Conservation (phyloP, 345 rosid genomes). For the Arabis alpina region DNA sequence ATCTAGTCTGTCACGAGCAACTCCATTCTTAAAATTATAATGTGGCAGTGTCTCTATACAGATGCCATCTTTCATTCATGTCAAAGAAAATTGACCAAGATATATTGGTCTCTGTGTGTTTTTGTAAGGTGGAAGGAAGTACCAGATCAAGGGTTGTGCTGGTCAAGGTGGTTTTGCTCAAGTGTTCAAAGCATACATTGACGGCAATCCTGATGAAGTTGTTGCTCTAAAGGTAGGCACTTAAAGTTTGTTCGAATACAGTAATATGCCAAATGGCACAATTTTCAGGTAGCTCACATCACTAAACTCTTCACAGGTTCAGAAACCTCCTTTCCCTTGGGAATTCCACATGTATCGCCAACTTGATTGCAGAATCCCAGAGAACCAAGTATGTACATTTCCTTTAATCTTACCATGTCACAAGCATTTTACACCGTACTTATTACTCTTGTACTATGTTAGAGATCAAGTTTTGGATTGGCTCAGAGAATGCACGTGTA, state of each 20-base stretch:
- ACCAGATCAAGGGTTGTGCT: slow-evolving; percentile 96
- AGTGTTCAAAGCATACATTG: slow-evolving; percentile 76
- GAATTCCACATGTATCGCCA: slow-evolving; percentile 96
- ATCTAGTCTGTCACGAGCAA: slow-evolving; percentile 8
- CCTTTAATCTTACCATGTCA: slow-evolving; percentile 20
- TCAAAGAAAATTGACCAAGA: neutral
- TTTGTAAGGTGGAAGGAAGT: slow-evolving; percentile 77
- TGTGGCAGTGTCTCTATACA: neutral
- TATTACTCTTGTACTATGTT: slow-evolving; percentile 39
- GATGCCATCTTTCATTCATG: neutral
- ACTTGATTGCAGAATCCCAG: slow-evolving; percentile 77
- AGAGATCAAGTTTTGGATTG: slow-evolving; percentile 88
- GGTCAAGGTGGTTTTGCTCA: slow-evolving; percentile 94
- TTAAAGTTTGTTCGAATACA: neutral
- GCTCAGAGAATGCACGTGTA: slow-evolving; percentile 74
- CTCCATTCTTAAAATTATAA: slow-evolving; percentile 5
- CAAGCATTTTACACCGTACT: slow-evolving; percentile 32
- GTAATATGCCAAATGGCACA: slow-evolving; percentile 17
- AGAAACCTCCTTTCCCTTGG: slow-evolving; percentile 94
- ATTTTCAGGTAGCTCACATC: slow-evolving; percentile 18
- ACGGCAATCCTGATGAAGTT: slow-evolving; percentile 73
- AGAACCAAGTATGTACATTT: slow-evolving; percentile 56
- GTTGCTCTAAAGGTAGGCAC: slow-evolving; percentile 81
- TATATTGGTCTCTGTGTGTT: slow-evolving; percentile 29
- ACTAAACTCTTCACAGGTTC: slow-evolving; percentile 61